These are phyloP conservation scores for Pneumocystis jirovecii DNA, from an alignment of 1,139 yeast species.

Conservation along the genomic window DNA sequence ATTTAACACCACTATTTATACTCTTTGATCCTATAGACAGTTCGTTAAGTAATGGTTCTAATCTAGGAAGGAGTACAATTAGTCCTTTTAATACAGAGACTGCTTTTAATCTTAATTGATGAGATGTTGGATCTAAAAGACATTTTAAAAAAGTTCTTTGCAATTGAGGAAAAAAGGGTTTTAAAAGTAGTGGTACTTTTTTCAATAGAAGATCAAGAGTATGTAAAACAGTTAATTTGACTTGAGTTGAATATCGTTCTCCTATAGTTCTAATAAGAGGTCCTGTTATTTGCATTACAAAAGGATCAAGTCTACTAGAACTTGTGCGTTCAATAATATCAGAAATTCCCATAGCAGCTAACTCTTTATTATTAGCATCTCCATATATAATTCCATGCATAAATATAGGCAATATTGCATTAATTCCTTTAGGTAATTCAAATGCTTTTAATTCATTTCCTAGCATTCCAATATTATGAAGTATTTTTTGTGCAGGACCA, in stretches of 20 bases:
- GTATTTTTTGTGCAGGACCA: slow-evolving; percentile 60
- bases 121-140: slow-evolving; percentile 60
- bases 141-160: slow-evolving; percentile 95
- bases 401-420: slow-evolving; percentile 76
- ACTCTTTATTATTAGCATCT: slow-evolving; percentile 64
- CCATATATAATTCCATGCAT: slow-evolving; percentile 95
- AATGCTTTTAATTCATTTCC: slow-evolving; percentile 66
- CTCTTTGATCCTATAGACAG: slow-evolving; percentile 11
- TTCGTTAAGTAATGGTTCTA: slow-evolving; percentile 60
- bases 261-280: slow-evolving; percentile 97
- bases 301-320: slow-evolving; percentile 62
- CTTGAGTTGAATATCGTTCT: slow-evolving; percentile 78
- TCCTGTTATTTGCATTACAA: slow-evolving; percentile 89
- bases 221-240: slow-evolving; percentile 77
- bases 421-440: slow-evolving; percentile 66
- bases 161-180: slow-evolving; percentile 93
- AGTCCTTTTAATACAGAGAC: slow-evolving; percentile 78
- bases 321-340: slow-evolving; percentile 79
- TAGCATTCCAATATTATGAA: slow-evolving; percentile 47
- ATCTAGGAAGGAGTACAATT: slow-evolving; percentile 80
- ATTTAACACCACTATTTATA: slow-evolving; percentile 34
- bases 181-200: slow-evolving; percentile 78
- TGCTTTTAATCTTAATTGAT: slow-evolving; percentile 61
- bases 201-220: slow-evolving; percentile 66
- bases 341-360: slow-evolving; percentile 78